Evolutionary conservation across 1,139 yeast genomes (phyloP), one percentile per base, ranked within the genome.

Genomic region (Blastobotrys buckinghamii): DNA sequence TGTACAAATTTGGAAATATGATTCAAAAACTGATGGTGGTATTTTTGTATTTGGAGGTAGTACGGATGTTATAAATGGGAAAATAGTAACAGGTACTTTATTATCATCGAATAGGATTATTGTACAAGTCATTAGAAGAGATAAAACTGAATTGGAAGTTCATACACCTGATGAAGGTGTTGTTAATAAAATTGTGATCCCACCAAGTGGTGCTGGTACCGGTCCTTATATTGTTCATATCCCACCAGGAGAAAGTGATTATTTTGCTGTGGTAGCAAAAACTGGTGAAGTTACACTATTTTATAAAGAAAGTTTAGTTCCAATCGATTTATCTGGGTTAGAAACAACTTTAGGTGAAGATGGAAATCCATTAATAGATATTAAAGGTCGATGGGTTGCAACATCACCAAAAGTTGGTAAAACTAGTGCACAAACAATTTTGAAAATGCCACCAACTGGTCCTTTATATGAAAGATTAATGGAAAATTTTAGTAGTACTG

Each of bases 401-500:
- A 51, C 50, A 24, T 49, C 54, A 9, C 61, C 62, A 5, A 50
- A 51, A 39, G 43, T 44, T 30, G 27, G 32, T 20, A 12, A 40
- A 12, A 33, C 46, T 20, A 24, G 42, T 17, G 33, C 44, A 13
- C 49, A 47, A 15, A 62, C 66, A 2, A 61, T 64, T 2, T 53
- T 62, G 16, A 58, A 55, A 39, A 50, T 61, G 39, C 64, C 65
- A 4, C 65, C 64, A 5, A 51, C 56, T n/a, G 65, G 62, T 2
- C 62, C 63, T 10, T 50, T 62, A 17, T 52, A 59, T 42, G 66
- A 62, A 46, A 50, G 66, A 12, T 48, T 62, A 10, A 44, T 61
- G 33, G 65, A 59, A 27, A 55, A 52, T 39, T 41, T 62, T 13
- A 61, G 65, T 5, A 48, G 55, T 15, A 58, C 64, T 1, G 64